Evolutionary conservation across 257 asterid genomes (phyloP).

Genomic region (Solanum etuberosum): DNA sequence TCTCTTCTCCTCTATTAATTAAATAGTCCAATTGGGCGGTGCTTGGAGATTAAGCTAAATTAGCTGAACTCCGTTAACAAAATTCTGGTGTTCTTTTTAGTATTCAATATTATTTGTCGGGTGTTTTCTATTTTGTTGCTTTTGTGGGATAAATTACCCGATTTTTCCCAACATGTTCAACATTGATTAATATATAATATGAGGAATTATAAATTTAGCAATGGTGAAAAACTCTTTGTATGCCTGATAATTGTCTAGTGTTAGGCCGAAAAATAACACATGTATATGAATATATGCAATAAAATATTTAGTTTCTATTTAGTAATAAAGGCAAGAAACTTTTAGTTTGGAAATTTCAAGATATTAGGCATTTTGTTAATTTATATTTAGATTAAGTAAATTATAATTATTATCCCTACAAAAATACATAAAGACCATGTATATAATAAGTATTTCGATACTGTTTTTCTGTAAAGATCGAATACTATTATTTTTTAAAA

Average conservation of each 20-base stretch:
- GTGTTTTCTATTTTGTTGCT: no score
- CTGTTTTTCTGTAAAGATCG: rapidly evolving
- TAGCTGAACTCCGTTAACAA: no score
- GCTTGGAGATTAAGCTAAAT: no score
- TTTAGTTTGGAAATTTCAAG: background rate
- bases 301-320: background rate
- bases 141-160: no score
- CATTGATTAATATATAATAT: no score
- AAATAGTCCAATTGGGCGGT: no score
- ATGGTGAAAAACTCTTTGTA: background rate
- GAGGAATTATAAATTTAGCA: no score
- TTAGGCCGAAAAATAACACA: background rate
- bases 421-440: background rate
- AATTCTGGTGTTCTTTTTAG: no score
- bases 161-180: no score
- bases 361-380: background rate
- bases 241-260: background rate
- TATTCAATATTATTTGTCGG: no score
- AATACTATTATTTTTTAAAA: background rate
- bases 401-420: background rate
- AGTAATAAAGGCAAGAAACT: background rate
- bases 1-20: no score
- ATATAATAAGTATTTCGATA: background rate
- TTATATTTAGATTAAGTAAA: background rate
- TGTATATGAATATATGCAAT: background rate